A percentile compares a stretch with the other conserved stretches of the same genome.
Evolutionary conservation across 805 yeast genomes (phyloP).

Genomic region (Candida wancherniae): DNA sequence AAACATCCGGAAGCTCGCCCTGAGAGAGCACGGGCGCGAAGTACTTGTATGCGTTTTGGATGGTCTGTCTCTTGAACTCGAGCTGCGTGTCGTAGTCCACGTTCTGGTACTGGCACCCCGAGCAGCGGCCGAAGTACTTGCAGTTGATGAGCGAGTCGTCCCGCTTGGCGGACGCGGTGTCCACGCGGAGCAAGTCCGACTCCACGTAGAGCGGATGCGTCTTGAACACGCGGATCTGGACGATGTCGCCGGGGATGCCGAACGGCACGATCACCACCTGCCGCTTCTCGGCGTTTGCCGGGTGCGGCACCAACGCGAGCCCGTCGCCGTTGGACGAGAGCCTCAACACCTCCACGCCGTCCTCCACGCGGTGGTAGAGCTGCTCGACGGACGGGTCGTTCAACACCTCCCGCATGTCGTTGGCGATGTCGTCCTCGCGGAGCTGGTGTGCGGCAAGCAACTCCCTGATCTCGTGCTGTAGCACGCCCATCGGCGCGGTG

Average conservation of each 20-base stretch:
- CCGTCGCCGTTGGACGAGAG: conserved; percentile 87
- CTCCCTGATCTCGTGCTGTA: conserved; percentile 66
- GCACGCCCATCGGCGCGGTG: conserved; percentile 76
- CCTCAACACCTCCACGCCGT: conserved; percentile 51
- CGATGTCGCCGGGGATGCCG: conserved; percentile 81
- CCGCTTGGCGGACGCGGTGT: conserved; percentile 28
- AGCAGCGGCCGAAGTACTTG: conserved; percentile 84
- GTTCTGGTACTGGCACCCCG: conserved; percentile 92
- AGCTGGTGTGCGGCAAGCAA: conserved; percentile 43
- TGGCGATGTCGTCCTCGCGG: conserved; percentile 39
- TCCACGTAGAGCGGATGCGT: conserved; percentile 73
- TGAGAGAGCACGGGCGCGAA: conserved; percentile 56
- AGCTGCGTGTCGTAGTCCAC: conserved; percentile 71
- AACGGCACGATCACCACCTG: conserved; percentile 82
- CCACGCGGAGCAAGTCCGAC: conserved; percentile 61
- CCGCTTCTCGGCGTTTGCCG: conserved; percentile 37
- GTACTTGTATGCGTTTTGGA: conserved; percentile 73
- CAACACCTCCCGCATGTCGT: conserved; percentile 62
- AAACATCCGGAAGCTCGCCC: conserved; percentile 54
- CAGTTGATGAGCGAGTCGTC: conserved; percentile 64
- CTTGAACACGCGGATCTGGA: conserved; percentile 65
- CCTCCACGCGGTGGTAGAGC: conserved; percentile 54
- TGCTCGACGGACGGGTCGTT: conserved; percentile 49
- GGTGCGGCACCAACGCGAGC: conserved; percentile 62
- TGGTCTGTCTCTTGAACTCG: conserved; percentile 64